Percentiles rank a stretch among this genome's conserved stretches.
These are phyloP conservation scores for Amniculicola lignicola DNA, from an alignment of 495 filamentous ascomycete species.

Conservation along the genomic window DNA sequence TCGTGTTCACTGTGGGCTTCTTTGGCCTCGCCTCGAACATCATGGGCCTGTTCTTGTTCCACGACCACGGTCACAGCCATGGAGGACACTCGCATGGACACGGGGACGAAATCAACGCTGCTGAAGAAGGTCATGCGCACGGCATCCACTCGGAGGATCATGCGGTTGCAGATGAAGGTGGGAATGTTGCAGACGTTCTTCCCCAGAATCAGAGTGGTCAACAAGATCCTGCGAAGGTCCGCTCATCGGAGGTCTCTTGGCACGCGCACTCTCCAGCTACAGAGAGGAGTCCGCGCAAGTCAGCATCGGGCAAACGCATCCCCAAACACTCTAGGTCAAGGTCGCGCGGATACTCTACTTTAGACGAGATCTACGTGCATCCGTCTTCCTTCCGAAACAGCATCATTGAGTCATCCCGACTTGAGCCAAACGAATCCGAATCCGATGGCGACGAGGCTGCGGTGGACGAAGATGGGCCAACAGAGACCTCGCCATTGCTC, in stretches of 20 bases:
- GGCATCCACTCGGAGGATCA: conserved; percentile 42
- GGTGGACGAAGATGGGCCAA: conserved; percentile 48
- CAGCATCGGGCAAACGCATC: conserved; percentile 18
- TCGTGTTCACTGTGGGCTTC: conserved; percentile 85
- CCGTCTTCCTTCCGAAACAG: conserved; percentile 88
- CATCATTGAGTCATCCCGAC: conserved; percentile 73
- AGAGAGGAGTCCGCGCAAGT: conserved; percentile 5
- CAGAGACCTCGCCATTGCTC: conserved; percentile 33
- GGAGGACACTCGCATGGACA: conserved; percentile 54
- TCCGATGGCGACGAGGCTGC: conserved; percentile 52
- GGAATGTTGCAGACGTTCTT: conserved; percentile 51
- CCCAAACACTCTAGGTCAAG: conserved; percentile 33
- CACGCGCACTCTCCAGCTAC: too few species aligned
- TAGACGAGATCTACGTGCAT: conserved; percentile 71
- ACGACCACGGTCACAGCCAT: conserved; percentile 89
- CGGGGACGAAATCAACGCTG: conserved; percentile 39
- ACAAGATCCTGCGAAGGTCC: neutral
- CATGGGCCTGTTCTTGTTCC: conserved; percentile 81
- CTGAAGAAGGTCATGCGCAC: conserved; percentile 51
- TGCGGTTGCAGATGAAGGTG: conserved; percentile 46
- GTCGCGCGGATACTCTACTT: conserved; percentile 39
- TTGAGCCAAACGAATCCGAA: conserved; percentile 50
- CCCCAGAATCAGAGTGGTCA: conserved; percentile 38
- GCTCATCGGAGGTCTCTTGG: conserved; percentile 38
- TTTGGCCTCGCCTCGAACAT: conserved; percentile 86